Conservation (phyloP, 345 rosid species). For the Abelmoschus esculentus region DNA sequence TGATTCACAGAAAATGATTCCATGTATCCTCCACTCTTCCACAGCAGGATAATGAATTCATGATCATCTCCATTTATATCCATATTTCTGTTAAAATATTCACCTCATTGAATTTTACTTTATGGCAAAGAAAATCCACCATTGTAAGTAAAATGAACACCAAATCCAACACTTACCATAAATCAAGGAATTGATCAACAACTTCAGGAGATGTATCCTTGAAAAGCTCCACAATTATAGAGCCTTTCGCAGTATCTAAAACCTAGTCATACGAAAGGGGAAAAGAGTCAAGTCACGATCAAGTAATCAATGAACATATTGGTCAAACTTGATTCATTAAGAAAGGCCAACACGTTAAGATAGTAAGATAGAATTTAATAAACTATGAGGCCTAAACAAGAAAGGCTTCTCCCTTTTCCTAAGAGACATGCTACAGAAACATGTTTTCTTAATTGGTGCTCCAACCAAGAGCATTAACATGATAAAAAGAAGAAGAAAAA, state of each 20-base stretch:
- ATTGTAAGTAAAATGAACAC: neutral
- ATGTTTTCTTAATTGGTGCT: neutral
- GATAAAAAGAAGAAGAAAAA: too few relatives aligned
- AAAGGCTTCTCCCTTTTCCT: neutral
- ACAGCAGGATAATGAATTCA: neutral
- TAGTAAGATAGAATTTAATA: neutral
- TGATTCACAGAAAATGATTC: too few relatives aligned
- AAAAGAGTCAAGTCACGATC: neutral
- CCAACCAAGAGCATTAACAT: neutral
- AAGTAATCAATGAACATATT: neutral
- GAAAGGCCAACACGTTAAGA: neutral
- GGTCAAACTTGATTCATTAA: neutral
- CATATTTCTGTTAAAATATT: neutral
- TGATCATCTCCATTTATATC: neutral
- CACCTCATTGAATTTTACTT: neutral
- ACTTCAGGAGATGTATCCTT: constrained; percentile 49
- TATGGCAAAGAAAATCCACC: neutral
- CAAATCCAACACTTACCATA: constrained; percentile 30
- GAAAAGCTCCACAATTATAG: constrained; percentile 51
- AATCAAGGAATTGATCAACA: constrained; percentile 56
- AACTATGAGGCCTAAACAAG: neutral
- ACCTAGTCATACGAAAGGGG: constrained; percentile 26
- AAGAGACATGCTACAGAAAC: neutral
- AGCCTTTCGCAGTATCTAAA: constrained; percentile 60
- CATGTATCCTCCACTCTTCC: constrained; percentile 22